Base-by-base conservation (phyloP, 768 basidiomycete genomes). In the Wakefieldia striispora region DNA sequence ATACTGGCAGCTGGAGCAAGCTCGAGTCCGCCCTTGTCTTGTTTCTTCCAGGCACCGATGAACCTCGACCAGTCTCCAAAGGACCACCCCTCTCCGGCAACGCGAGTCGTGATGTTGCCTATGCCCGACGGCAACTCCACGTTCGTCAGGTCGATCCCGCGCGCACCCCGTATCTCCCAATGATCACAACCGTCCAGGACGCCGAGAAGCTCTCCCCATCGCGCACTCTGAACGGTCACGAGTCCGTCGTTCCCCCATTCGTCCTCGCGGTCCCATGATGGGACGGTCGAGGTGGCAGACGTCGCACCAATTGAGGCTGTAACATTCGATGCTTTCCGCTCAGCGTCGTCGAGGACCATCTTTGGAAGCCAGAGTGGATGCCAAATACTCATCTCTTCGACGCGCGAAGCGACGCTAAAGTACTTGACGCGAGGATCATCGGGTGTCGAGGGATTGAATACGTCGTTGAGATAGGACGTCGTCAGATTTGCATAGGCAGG, bases 291-390 rank as follows among this genome's bases (percentile, higher is more conserved):
- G 43, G 34, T 29, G 44, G 49, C 50, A 52, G 24, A n/a, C 11
- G 50, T 40, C 29, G 12, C 12, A 6, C 29, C 29, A 7, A 39
- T 27, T 43, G 31, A 45, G 10, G 43, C 39, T 4, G 49, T 29
- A 34, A 72, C 71, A 41, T 71, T 74, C 20, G 79, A 49, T 17
- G 65, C 70, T 19, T 75, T 68, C 62, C 83, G 68, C 60, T 94
- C 93, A 19, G 82, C 79, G 1, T 89, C 87, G 62, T 99, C 95
- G 33, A 97, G 73, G 26, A 99, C 86, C 71, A 95, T 78, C 71
- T 98, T 97, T 0, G 95, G 92, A 33, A 97, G 76, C 93, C 95
- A 99, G 45, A 99, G 83, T 0, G 97, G 97, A 66, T 98, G 97
- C 85, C 88, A 91, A 27, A 95, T 76, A 66, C 67, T 82, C 55